Evolutionary conservation across 257 asterid species (phyloP).

Genomic region (Nicotiana tabacum): DNA sequence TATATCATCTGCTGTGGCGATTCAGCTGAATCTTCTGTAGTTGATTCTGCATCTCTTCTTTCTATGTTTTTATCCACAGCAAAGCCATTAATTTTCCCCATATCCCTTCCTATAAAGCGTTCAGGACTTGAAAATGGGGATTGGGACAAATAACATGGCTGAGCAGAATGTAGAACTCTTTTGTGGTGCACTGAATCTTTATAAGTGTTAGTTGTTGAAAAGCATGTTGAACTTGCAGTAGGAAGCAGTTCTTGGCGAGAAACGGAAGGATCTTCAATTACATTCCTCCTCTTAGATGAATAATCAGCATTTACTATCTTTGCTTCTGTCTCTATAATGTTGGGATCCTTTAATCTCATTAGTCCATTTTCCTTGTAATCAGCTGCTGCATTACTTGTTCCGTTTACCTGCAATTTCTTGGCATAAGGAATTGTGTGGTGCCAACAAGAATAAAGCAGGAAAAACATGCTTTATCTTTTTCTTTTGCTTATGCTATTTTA

Average conservation of each 20-base stretch:
- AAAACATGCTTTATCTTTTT: background rate
- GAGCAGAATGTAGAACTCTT: background rate
- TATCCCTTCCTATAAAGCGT: background rate
- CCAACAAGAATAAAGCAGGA: background rate
- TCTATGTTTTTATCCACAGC: background rate
- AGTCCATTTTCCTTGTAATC: background rate
- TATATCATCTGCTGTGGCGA: constrained; percentile 40
- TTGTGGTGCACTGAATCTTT: background rate
- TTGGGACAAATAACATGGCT: background rate
- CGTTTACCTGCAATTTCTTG: background rate
- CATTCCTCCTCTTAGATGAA: constrained; percentile 11
- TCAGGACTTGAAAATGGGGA: background rate
- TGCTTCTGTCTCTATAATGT: constrained; percentile 9
- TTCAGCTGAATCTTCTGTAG: constrained; percentile 28
- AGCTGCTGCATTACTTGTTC: background rate
- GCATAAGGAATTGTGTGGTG: background rate
- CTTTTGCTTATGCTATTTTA: background rate
- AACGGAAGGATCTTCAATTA: constrained; percentile 2
- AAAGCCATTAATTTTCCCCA: background rate
- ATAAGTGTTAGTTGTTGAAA: background rate
- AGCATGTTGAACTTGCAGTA: constrained; percentile 2
- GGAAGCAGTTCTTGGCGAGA: background rate
- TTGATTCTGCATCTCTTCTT: constrained; percentile 17
- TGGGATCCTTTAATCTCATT: background rate
- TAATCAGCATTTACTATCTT: constrained; percentile 14